Evolutionary conservation across 345 rosid species (phyloP).

Genomic region (Microthlaspi erraticum): DNA sequence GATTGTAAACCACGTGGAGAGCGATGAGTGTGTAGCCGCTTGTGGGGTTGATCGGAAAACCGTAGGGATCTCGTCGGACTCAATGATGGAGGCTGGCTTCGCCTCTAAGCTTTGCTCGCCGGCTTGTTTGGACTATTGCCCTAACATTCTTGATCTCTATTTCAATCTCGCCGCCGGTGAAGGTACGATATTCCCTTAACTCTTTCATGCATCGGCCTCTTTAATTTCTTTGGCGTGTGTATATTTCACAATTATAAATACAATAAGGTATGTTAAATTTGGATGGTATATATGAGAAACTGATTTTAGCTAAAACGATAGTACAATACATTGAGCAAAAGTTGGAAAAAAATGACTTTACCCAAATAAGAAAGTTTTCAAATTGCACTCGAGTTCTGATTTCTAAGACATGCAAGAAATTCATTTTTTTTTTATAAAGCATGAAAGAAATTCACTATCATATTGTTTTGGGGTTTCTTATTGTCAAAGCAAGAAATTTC

Average conservation of each 20-base stretch:
- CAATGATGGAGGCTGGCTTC: slow-evolving; percentile 78
- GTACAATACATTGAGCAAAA: background rate
- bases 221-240: background rate
- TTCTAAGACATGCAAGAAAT: slow-evolving; percentile 27
- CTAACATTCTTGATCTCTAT: slow-evolving; percentile 94
- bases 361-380: background rate
- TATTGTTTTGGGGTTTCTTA: slow-evolving; percentile 11
- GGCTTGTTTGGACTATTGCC: slow-evolving; percentile 69
- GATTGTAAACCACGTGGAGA: slow-evolving; percentile 77
- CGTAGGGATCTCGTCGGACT: slow-evolving; percentile 91
- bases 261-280: no score
- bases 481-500: slow-evolving; percentile 37
- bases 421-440: slow-evolving; percentile 2
- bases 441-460: slow-evolving; percentile 32
- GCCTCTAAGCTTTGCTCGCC: slow-evolving; percentile 84
- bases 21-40: slow-evolving; percentile 66
- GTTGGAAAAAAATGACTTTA: background rate
- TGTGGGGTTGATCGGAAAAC: slow-evolving; percentile 86
- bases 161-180: slow-evolving; percentile 95
- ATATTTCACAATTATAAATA: no score
- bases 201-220: background rate
- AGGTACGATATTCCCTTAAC: slow-evolving; percentile 53
- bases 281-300: no score
- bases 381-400: background rate
- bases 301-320: background rate